These are phyloP conservation scores for Botryotinia narcissicola DNA, from an alignment of 2,329 filamentous ascomycete genomes.

Conservation along the genomic window DNA sequence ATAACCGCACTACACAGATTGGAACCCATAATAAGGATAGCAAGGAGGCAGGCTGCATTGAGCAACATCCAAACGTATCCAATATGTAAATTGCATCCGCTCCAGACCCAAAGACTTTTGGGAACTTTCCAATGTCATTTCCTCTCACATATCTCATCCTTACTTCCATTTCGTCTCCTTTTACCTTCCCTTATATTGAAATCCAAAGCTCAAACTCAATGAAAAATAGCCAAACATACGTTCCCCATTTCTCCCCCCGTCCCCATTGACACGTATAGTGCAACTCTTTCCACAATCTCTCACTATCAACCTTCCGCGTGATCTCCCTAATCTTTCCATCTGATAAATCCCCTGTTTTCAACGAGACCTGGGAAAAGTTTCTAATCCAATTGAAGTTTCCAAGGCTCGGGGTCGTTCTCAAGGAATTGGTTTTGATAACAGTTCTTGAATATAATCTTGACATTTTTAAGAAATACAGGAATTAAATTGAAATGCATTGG, in stretches of 20 bases:
- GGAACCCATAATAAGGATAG: not conserved
- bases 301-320: constrained; percentile 50
- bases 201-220: not conserved
- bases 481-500: not conserved
- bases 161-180: no score
- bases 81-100: not conserved
- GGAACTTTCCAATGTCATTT: not conserved
- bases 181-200: not conserved
- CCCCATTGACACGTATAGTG: constrained; percentile 68
- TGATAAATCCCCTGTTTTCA: constrained; percentile 40
- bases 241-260: constrained; percentile 63
- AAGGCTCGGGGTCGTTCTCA: constrained; percentile 23
- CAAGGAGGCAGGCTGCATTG: not conserved
- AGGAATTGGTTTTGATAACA: constrained; percentile 11
- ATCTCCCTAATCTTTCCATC: constrained; percentile 51
- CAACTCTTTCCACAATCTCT: constrained; percentile 60
- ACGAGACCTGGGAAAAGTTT: constrained; percentile 21
- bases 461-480: not conserved
- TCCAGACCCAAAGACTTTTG: not conserved
- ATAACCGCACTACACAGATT: not conserved
- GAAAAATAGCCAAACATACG: constrained; percentile 46
- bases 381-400: not conserved
- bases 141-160: not conserved
- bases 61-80: not conserved
- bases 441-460: not conserved